Conservation (phyloP, 768 basidiomycete species). For the Pulveroboletus sp. region DNA sequence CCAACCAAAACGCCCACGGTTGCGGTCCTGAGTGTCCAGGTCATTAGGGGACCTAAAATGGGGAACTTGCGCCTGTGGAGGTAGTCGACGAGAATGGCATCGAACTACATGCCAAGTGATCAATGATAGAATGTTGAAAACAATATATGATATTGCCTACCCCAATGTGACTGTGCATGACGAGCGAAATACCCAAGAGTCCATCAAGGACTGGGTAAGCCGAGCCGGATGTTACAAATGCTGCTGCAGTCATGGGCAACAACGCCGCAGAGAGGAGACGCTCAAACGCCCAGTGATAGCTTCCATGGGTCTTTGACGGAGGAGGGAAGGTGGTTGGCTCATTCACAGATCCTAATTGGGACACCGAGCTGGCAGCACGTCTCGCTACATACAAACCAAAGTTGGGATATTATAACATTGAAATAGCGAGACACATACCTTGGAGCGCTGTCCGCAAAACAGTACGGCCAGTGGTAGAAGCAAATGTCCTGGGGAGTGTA, state of each 20-base stretch:
- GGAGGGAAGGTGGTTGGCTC: conserved; percentile 90
- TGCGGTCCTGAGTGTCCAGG: conserved; percentile 75
- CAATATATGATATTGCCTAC: conserved; percentile 39
- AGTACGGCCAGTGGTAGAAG: conserved; percentile 36
- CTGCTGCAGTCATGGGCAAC: conserved; percentile 84
- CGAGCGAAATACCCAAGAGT: conserved; percentile 78
- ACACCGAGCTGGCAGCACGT: conserved; percentile 34
- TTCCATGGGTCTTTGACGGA: conserved; percentile 79
- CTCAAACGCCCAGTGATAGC: conserved; percentile 93
- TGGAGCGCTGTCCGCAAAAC: conserved; percentile 39
- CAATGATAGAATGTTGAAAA: neutral
- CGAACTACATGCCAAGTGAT: conserved; percentile 50
- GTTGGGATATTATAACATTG: neutral
- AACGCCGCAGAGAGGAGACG: conserved; percentile 84
- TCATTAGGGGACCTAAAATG: conserved; percentile 59
- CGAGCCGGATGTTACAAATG: conserved; percentile 74
- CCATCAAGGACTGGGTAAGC: conserved; percentile 88
- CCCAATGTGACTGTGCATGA: conserved; percentile 96
- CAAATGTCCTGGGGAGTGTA: conserved; percentile 42
- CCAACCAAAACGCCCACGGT: conserved; percentile 86
- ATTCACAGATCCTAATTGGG: conserved; percentile 82
- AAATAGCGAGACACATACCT: conserved; percentile 28
- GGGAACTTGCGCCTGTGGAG: conserved; percentile 93
- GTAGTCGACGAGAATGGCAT: conserved; percentile 80
- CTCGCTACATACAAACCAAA: conserved; percentile 32